Conservation (phyloP, 2,329 filamentous ascomycete genomes). For the Cladosporium sp. region DNA sequence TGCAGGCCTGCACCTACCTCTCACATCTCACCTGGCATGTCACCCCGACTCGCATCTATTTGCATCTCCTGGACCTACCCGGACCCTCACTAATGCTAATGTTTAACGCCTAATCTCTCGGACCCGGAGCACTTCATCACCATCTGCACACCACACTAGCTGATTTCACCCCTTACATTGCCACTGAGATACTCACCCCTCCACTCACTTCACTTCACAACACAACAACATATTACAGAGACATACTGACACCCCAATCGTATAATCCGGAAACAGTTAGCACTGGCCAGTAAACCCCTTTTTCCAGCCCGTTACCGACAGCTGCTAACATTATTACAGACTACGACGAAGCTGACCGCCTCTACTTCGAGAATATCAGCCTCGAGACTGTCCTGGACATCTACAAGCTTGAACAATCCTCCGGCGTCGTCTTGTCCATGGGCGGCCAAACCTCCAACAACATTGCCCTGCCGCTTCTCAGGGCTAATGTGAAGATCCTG, state of each 20-base stretch:
- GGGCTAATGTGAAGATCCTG: conserved; percentile 86
- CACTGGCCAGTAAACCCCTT: no score
- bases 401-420: conserved; percentile 80
- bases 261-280: conserved; percentile 6
- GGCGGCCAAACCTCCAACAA: conserved; percentile 98
- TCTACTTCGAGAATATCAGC: conserved; percentile 97
- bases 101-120: no score
- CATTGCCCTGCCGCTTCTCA: conserved; percentile 85
- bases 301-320: no score
- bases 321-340: conserved; percentile 64
- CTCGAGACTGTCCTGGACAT: conserved; percentile 90
- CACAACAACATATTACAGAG: neutral
- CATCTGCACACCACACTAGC: neutral
- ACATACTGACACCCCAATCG: no score
- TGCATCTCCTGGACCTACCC: neutral
- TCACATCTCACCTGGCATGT: no score
- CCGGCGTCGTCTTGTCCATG: conserved; percentile 90
- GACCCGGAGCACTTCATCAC: no score
- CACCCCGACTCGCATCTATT: no score
- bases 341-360: conserved; percentile 88
- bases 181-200: neutral
- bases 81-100: no score
- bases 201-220: neutral
- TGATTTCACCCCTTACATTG: neutral
- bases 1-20: no score